These are phyloP conservation scores for Colletotrichum tropicicola DNA, from an alignment of 2,329 filamentous ascomycete genomes.

Conservation along the genomic window DNA sequence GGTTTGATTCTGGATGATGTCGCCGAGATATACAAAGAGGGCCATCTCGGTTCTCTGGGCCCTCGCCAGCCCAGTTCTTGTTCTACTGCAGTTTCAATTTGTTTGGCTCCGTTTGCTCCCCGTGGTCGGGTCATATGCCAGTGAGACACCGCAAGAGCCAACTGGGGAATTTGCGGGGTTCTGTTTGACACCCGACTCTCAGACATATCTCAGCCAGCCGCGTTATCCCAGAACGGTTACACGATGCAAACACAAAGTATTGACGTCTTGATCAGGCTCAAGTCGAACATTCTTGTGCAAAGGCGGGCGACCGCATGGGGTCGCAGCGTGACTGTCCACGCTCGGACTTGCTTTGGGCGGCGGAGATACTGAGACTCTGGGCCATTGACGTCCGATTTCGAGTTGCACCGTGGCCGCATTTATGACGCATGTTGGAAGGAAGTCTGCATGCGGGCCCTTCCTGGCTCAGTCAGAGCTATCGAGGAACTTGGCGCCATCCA, in stretches of 20 bases:
- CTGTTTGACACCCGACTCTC: slow-evolving; percentile 10
- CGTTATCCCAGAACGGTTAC: neutral
- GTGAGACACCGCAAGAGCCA: slow-evolving; percentile 7
- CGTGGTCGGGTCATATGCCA: neutral
- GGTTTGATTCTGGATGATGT: neutral
- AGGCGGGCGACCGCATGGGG: neutral
- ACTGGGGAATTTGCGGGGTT: slow-evolving; percentile 16
- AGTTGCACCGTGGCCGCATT: neutral
- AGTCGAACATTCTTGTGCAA: neutral
- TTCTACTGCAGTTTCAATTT: neutral
- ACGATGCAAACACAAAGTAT: neutral
- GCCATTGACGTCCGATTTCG: neutral
- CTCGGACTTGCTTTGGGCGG: neutral
- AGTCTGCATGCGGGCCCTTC: neutral
- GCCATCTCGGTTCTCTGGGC: neutral
- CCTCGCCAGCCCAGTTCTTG: neutral
- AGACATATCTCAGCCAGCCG: neutral
- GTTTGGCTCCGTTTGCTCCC: neutral
- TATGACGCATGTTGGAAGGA: neutral
- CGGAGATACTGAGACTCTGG: too few species aligned
- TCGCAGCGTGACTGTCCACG: neutral
- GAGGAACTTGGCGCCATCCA: neutral
- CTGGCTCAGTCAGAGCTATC: neutral
- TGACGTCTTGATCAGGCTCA: neutral
- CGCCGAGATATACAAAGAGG: neutral